A percentile compares a stretch with the other conserved stretches of the same genome.
phyloP scores from a whole-genome alignment of 108 stramenopile genomes.

The Craspedostauros australis region DNA sequence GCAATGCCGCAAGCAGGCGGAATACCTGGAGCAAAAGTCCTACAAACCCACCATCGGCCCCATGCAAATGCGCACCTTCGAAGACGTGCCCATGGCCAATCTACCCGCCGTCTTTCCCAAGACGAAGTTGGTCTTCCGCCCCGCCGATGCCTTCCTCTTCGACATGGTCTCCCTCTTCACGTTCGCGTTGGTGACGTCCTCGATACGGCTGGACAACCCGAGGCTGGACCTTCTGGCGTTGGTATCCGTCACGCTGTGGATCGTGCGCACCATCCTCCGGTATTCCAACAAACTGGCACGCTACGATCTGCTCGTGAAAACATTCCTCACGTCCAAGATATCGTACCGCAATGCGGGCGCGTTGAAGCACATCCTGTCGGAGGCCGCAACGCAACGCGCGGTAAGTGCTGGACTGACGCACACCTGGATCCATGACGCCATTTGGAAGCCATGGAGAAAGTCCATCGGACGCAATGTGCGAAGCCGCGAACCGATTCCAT shows the following conservation, averaged over 20 bases:
- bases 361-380: conserved; percentile 53
- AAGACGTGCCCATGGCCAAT: conserved; percentile 80
- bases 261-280: conserved; percentile 64
- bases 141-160: conserved; percentile 79
- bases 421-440: conserved; percentile 31
- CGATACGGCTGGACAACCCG: conserved; percentile 61
- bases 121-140: conserved; percentile 68
- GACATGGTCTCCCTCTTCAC: conserved; percentile 52
- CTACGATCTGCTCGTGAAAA: conserved; percentile 81
- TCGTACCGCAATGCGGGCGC: conserved; percentile 65
- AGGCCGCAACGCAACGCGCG: conserved; percentile 67
- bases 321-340: conserved; percentile 73
- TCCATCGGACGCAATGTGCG: neutral
- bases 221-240: conserved; percentile 69
- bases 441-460: neutral
- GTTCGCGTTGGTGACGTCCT: conserved; percentile 50
- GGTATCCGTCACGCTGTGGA: conserved; percentile 58
- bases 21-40: conserved; percentile 7
- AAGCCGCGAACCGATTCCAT: conserved; percentile 2
- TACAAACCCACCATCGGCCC: no score
- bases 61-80: conserved; percentile 65
- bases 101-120: conserved; percentile 69
- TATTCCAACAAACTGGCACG: conserved; percentile 80
- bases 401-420: conserved; percentile 41
- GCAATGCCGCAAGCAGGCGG: neutral